These are phyloP conservation scores for Pyrus bretschneideri DNA, from an alignment of 306 rosid species.

Conservation along the genomic window DNA sequence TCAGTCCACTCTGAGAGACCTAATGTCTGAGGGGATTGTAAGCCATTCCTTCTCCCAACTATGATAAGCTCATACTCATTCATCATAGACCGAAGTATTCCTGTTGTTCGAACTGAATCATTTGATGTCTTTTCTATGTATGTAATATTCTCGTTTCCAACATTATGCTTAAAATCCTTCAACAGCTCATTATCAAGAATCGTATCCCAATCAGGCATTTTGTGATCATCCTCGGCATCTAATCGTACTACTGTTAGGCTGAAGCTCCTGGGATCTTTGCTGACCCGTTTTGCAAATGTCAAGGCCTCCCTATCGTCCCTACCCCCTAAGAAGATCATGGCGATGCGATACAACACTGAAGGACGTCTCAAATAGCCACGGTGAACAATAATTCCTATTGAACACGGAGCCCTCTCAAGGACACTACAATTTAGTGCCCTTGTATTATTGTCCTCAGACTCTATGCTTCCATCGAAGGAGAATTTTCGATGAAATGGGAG, in stretches of 20 bases:
- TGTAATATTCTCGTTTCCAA: neutral
- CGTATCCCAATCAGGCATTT: slow-evolving; percentile 5
- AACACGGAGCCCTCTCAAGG: slow-evolving; percentile 60
- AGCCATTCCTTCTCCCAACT: slow-evolving; percentile 47
- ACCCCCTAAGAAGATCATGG: slow-evolving; percentile 63
- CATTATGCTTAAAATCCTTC: slow-evolving; percentile 5
- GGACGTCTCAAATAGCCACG: slow-evolving; percentile 28
- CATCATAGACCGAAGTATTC: slow-evolving; percentile 1
- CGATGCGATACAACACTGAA: slow-evolving; percentile 22
- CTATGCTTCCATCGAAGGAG: slow-evolving; percentile 40
- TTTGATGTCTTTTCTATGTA: slow-evolving; percentile 7
- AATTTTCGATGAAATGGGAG: slow-evolving; percentile 62
- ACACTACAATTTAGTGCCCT: slow-evolving; percentile 40
- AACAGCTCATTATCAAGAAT: slow-evolving; percentile 14
- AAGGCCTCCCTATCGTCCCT: slow-evolving; percentile 65
- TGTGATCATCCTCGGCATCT: neutral
- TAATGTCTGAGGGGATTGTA: slow-evolving; percentile 31
- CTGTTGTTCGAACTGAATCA: slow-evolving; percentile 1
- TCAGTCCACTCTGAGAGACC: slow-evolving; percentile 67
- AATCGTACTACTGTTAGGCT: slow-evolving; percentile 30
- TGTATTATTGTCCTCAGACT: slow-evolving; percentile 30
- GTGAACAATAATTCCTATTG: slow-evolving; percentile 47
- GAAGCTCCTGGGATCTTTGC: slow-evolving; percentile 18
- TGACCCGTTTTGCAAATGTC: slow-evolving; percentile 35
- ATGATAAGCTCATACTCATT: slow-evolving; percentile 40